Conservation (phyloP, 2,329 filamentous ascomycete species). For the Fusarium sp. region DNA sequence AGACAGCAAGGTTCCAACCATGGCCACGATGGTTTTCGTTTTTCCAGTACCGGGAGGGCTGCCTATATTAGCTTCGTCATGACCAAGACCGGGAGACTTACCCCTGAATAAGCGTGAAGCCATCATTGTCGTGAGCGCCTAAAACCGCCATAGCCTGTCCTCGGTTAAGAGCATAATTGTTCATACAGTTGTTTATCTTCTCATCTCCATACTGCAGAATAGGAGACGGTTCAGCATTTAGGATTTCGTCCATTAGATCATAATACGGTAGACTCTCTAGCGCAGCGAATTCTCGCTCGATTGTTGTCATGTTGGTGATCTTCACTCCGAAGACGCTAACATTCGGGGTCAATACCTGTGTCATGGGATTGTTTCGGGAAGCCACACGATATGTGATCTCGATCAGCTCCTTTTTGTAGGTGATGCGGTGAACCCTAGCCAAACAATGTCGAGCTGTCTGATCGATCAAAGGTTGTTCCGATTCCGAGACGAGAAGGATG, state of each 20-base stretch:
- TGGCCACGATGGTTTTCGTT: slow-evolving; percentile 96
- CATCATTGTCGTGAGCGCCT: slow-evolving; percentile 93
- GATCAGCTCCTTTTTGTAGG: slow-evolving; percentile 79
- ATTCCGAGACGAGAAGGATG: slow-evolving; percentile 83
- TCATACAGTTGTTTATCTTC: slow-evolving; percentile 72
- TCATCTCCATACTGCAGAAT: slow-evolving; percentile 82
- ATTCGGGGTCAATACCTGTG: slow-evolving; percentile 72
- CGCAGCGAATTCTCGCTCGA: slow-evolving; percentile 94
- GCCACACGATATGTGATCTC: slow-evolving; percentile 89
- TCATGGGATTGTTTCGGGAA: slow-evolving; percentile 68
- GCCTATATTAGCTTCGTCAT: slow-evolving; percentile 42
- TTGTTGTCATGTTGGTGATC: slow-evolving; percentile 90
- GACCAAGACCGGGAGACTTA: slow-evolving; percentile 47
- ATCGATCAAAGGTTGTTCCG: slow-evolving; percentile 72
- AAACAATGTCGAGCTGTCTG: slow-evolving; percentile 79
- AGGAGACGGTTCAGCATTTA: slow-evolving; percentile 88
- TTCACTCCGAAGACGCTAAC: slow-evolving; percentile 77
- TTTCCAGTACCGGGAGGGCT: slow-evolving; percentile 96
- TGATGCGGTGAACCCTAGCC: slow-evolving; percentile 81
- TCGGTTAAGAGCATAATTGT: slow-evolving; percentile 83
- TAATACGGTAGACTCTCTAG: slow-evolving; percentile 93
- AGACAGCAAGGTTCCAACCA: slow-evolving; percentile 81
- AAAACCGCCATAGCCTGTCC: slow-evolving; percentile 92
- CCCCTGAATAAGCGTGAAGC: slow-evolving; percentile 95
- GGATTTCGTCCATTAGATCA: slow-evolving; percentile 91